Evolutionary conservation across 2,329 filamentous ascomycete species (phyloP), one percentile per base, ranked within the genome.

Genomic region (Penicillium thymicola): DNA sequence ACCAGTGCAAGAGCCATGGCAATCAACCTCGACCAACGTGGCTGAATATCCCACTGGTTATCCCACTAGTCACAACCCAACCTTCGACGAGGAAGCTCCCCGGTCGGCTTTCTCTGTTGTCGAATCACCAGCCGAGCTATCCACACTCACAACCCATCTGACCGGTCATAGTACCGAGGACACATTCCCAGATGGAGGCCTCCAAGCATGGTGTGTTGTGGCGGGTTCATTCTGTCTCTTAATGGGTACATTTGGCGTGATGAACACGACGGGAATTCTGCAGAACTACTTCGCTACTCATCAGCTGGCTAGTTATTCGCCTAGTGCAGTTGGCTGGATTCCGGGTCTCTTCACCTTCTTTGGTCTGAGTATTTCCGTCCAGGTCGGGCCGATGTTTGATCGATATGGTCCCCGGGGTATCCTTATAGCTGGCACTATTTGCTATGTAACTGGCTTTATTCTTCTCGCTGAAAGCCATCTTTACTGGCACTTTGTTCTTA

Each of bases 361-460:
- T 0, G 67, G 74, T 0, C 68, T 81, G 0, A 65, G 74, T 1
- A 65, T 80, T 2, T 78, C 78, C 13, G 75, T 82, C 18, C 77
- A 79, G 55, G 71, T 80, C 7, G 80, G 80, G 0, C 80, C 80
- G 0, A 61, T 82, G n/a, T 79, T 81, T 58, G 80, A 82, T 55
- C 70, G 71, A 0, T 78, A 81, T 50, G 80, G 80, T 0, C 78
- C 80, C 0, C 72, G 70, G 4, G 63, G 74, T 21, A 71, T 82
- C 13, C 71, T 75, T 1, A 68, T 76, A 4, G 57, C 70, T 0
- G 79, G 78, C 1, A 72, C 74, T 4, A 65, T 60, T 1, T 62
- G 70, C 1, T 78, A 78, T 41, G 62, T 78, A 0, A 65, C 72
- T 3, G 73, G 75, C 50, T 71, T 81, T 34, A 69, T 82, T 27